Evolutionary conservation across 176 grass and related monocot genomes (phyloP), one percentile per base, ranked within the genome.

Genomic region (Triticum monococcum): DNA sequence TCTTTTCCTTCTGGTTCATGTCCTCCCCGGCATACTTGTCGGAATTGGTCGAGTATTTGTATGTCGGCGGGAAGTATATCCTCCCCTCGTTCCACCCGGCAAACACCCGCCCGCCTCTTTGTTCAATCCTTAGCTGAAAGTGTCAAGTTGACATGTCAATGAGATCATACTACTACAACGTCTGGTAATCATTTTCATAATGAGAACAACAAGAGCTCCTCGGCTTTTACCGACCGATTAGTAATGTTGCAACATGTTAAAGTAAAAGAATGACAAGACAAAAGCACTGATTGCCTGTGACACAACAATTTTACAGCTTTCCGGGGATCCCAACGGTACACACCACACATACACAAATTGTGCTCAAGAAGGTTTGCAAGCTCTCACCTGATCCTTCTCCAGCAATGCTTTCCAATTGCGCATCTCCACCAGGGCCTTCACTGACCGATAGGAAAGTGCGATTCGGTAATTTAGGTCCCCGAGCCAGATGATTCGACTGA

Each of bases 381-480:
- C 22, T 71, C 61, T 86, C 85, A 98, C 96, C 94, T 98, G 96
- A 96, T 98, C 96, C 91, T 96, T 98, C 86, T 98, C 96, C 68
- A 98, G 82, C 82, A 98, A 84, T 61, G 93, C 90, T 96, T 98
- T 98, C 96, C 96, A 98, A 70, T 92, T 98, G 75, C 93, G 91
- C 96, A 98, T 98, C 86, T 98, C 96, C 26, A 98, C 96, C 1
- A 98, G 96, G 63, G 96, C 96, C 90, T 98, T 98, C 43, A 95
- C 96, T 62, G 90, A 92, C 22, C 96, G 92, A 82, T 98, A 98
- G 3, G 94, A 98, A 87, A 98, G 96, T 3, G 96, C 94, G 11
- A 98, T 96, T 67, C 96, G 90, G 94, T 98, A 98, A 86, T 98
- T 98, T 79, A 98, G 88, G 88, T 98, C 96, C 57, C 96, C 96